These are phyloP conservation scores for Cyclotella choctawhatcheeana DNA, from an alignment of 108 stramenopile genomes.

Conservation along the genomic window DNA sequence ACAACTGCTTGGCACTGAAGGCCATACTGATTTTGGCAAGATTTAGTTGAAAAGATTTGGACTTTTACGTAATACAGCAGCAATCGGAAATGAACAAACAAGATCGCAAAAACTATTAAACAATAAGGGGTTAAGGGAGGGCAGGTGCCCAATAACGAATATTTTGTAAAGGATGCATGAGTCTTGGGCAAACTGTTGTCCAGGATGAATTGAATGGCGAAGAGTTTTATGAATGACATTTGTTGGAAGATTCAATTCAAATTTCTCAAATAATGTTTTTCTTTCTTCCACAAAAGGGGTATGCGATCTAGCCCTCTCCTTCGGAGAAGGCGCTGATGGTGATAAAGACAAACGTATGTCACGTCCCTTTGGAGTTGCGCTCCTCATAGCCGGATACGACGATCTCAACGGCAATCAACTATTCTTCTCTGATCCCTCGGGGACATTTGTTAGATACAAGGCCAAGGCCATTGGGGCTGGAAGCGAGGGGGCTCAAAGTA, in stretches of 20 bases:
- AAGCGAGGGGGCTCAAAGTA: slow-evolving; percentile 95
- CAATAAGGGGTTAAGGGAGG: no score
- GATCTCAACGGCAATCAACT: slow-evolving; percentile 93
- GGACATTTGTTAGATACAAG: slow-evolving; percentile 98
- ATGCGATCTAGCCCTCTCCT: slow-evolving; percentile 97
- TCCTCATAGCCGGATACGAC: slow-evolving; percentile 97
- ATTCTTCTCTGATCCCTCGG: slow-evolving; percentile 97
- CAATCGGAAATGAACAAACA: no score
- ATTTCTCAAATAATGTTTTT: neutral
- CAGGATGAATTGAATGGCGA: no score
- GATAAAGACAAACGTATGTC: slow-evolving; percentile 95
- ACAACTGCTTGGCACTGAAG: no score
- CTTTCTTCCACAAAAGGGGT: slow-evolving; percentile 64
- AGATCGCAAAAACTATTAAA: no score
- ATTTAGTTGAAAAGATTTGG: no score
- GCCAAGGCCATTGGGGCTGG: slow-evolving; percentile 99
- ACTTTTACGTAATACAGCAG: no score
- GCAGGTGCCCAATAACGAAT: no score
- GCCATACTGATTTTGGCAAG: no score
- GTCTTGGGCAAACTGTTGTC: no score
- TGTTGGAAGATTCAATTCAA: neutral
- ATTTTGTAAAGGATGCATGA: no score
- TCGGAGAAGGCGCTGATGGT: slow-evolving; percentile 96
- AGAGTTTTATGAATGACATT: neutral
- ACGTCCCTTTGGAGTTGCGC: slow-evolving; percentile 98